phyloP scores from a whole-genome alignment of 495 filamentous ascomycete species.

The Hypoxylon trugodes region DNA sequence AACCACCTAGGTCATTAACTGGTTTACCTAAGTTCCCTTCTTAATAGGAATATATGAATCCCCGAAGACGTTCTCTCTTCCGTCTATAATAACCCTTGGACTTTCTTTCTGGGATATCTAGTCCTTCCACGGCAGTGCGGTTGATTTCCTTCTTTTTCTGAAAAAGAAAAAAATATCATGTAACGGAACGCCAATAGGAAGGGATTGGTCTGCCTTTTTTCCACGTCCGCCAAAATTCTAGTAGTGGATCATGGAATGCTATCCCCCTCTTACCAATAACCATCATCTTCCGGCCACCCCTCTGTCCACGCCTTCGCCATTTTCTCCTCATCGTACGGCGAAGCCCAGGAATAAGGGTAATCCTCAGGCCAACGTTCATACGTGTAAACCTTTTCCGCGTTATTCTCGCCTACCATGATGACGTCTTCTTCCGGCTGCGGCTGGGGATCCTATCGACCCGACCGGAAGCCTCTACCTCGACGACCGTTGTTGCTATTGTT shows the following conservation, averaged over 20 bases:
- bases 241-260: too few relatives aligned
- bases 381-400: not conserved
- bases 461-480: constrained; percentile 49
- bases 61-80: not conserved
- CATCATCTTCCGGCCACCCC: too few relatives aligned
- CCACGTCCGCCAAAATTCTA: not conserved
- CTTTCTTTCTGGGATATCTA: not conserved
- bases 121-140: not conserved
- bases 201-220: not conserved
- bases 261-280: too few relatives aligned
- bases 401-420: not conserved
- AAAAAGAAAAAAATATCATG: too few relatives aligned
- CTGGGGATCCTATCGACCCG: constrained; percentile 24
- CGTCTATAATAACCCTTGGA: not conserved
- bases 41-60: too few relatives aligned
- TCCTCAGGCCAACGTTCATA: not conserved
- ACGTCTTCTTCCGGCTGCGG: not conserved
- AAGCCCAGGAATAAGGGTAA: too few relatives aligned
- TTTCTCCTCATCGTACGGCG: too few relatives aligned
- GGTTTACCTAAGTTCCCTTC: too few relatives aligned
- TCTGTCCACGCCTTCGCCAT: not conserved
- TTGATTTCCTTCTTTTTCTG: not conserved
- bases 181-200: too few relatives aligned
- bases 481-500: constrained; percentile 25
- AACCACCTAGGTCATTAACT: not conserved